Evolutionary conservation across 768 basidiomycete species (phyloP), one percentile per base, ranked within the genome.

Genomic region (Tulasnella sp.): DNA sequence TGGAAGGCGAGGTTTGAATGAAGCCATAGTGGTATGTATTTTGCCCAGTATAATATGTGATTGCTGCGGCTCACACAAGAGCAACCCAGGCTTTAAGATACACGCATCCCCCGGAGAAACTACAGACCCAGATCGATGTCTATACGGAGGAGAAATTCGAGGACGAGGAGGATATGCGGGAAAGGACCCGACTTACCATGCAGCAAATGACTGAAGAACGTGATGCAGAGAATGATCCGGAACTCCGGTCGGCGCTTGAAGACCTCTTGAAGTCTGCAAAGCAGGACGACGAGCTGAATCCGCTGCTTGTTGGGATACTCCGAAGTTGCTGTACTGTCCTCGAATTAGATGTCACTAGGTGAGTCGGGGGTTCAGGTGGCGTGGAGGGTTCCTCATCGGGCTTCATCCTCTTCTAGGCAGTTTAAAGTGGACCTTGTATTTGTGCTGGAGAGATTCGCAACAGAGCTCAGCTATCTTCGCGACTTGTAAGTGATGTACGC

Each of bases 141-240:
- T 97, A 96, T 82, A 89, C 90, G 0, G 95, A 97, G 81, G 95
- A 97, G 84, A 94, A 94, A 82, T 93, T 92, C 71, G 95, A 97
- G 82, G 96, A 98, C 83, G 93, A 94, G 84, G 92, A 93, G 83
- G 94, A 96, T 74, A 88, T 94, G 85, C 90, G 91, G 52, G 92
- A 96, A 81, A 89, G 90, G 46, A 87, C 89, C 48, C 87, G 86
- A 46, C 84, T n/a, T 85, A 82, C 77, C 83, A 85, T 46, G 84
- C 87, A 58, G 81, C 81, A 76, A 81, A 84, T 73, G 82, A 82
- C 52, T 46, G 48, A 39, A 34, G 39, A 34, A 39, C 38, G 40
- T 3, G 75, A 34, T 10, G n/a, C 34, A 31, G 48, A 56, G 10
- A 18, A 18, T 39, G 77, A 83, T 5, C 89, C 89, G 2, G 91